Evolutionary conservation across 1,284 basidiomycete species (phyloP).

Genomic region (Melampsora larici-populina): DNA sequence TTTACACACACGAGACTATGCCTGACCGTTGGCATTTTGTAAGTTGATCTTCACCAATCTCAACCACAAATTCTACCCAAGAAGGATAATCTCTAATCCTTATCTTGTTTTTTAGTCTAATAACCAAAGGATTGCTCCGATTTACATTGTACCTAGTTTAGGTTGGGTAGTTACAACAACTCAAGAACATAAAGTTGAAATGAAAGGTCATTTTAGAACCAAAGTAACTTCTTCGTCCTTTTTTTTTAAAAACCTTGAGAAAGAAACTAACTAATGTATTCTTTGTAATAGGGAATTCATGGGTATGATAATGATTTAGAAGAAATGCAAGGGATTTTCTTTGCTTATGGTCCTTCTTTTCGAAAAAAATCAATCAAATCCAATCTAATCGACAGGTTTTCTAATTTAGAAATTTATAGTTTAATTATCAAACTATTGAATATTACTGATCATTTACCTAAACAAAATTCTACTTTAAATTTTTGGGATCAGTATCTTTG

Average conservation of each 20-base stretch:
- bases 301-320: slow-evolving; percentile 39
- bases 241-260: background rate
- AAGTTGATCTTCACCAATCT: background rate
- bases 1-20: slow-evolving; percentile 77
- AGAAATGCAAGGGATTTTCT: slow-evolving; percentile 29
- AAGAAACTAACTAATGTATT: background rate
- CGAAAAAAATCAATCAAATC: background rate
- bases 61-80: background rate
- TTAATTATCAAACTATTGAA: slow-evolving; percentile 25
- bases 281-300: slow-evolving; percentile 20
- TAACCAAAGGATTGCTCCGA: slow-evolving; percentile 72
- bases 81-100: background rate
- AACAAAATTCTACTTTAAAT: slow-evolving; percentile 16
- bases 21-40: slow-evolving; percentile 71
- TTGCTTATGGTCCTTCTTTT: slow-evolving; percentile 25
- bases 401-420: slow-evolving; percentile 35
- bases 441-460: slow-evolving; percentile 2
- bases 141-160: slow-evolving; percentile 76
- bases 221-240: slow-evolving; percentile 56
- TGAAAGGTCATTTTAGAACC: slow-evolving; percentile 62
- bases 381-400: slow-evolving; percentile 4
- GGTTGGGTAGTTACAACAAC: slow-evolving; percentile 68
- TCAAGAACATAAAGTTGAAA: slow-evolving; percentile 55
- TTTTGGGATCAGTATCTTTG: slow-evolving; percentile 36
- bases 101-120: slow-evolving; percentile 51